Evolutionary conservation across 257 asterid genomes (phyloP), one percentile per base, ranked within the genome.

Genomic region (Plantago major): DNA sequence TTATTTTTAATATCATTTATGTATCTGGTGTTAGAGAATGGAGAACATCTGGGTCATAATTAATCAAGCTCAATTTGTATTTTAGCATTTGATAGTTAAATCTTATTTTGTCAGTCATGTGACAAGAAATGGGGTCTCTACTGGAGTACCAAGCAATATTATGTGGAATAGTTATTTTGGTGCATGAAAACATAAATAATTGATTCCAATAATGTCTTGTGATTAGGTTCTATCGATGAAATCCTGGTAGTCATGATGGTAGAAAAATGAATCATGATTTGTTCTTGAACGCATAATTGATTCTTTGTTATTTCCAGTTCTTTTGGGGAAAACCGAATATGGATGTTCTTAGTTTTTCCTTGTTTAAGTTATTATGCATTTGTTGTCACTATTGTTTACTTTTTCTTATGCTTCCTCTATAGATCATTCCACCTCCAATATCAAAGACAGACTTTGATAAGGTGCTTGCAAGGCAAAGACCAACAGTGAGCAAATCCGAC

Each of bases 401-500:
- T n/a, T n/a, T n/a, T n/a, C n/a, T 9, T 58, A 2, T 22, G 26
- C 38, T 33, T 33, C 30, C 55, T 11, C 7, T 22, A 51, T 26
- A 74, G 80, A 66, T 74, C 47, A 52, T 61, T 42, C 83, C 80
- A 19, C 80, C 80, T 13, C 82, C 79, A 45, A 73, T 77, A 67
- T 46, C 76, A 44, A 64, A 50, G 68, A 63, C 72, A 33, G 76
- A 77, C 70, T 77, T 78, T 3, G 76, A 78, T 55, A 69, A 67
- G 67, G 81, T 74, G 40, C 74, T 68, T 11, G 74, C 72, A 44
- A 71, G 76, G 47, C 78, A 71, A 61, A 71, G 50, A 48, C 80
- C 80, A 47, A 78, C 80, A 3, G 76, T 78, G 33, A 78, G 83
- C 71, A 74, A 71, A 68, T 46, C 78, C 18, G 83, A 78, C 55